These are phyloP conservation scores for Eragrostis tef DNA, from an alignment of 202 grass and related monocot species.

Conservation along the genomic window DNA sequence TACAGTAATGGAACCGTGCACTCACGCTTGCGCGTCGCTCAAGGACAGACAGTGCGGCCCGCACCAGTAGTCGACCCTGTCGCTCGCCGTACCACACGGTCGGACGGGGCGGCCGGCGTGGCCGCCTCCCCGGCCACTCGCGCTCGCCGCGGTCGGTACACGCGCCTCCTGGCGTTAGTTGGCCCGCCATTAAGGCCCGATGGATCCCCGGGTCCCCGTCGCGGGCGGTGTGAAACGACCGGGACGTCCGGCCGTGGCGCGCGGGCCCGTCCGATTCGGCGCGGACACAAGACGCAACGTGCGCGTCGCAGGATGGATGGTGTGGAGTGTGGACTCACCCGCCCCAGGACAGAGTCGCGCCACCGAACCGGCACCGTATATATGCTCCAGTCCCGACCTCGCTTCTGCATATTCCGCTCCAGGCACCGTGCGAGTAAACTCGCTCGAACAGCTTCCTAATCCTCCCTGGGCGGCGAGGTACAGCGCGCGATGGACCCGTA, in stretches of 20 bases:
- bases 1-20: background rate
- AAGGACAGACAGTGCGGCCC: background rate
- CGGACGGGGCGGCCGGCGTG: constrained; percentile 2
- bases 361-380: constrained; percentile 18
- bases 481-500: constrained; percentile 61
- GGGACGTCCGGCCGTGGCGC: background rate
- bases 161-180: background rate
- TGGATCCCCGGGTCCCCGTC: background rate
- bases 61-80: background rate
- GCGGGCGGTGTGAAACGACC: background rate
- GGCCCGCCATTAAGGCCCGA: constrained; percentile 29
- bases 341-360: no score
- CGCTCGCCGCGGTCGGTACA: no score
- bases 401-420: no score
- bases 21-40: background rate
- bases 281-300: background rate
- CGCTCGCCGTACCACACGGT: background rate
- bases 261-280: no score
- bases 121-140: constrained; percentile 29
- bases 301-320: background rate
- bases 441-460: background rate
- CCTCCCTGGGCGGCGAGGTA: background rate
- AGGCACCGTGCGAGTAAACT: background rate
- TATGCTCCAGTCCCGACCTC: no score
- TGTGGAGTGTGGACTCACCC: no score